phyloP scores from a whole-genome alignment of 192 early-diverging fungal genomes.

The Tieghemiomyces parasiticus region DNA sequence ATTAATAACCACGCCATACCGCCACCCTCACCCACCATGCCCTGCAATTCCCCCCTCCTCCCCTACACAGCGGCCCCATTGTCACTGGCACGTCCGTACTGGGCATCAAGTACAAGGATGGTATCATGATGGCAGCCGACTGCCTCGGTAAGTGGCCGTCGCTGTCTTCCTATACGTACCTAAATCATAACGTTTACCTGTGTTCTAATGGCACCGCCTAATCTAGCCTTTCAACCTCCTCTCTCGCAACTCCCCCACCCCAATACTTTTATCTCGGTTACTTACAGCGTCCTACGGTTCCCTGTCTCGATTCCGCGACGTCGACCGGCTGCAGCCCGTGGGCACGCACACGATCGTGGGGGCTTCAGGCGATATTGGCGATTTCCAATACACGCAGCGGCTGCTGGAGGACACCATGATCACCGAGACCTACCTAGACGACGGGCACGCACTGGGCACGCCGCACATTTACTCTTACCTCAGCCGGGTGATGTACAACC shows the following conservation, averaged over 20 bases:
- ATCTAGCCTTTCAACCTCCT: no score
- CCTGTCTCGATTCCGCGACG: slow-evolving; percentile 79
- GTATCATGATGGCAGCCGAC: slow-evolving; percentile 93
- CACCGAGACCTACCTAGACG: slow-evolving; percentile 75
- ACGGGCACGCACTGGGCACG: slow-evolving; percentile 75
- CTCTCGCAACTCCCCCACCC: no score
- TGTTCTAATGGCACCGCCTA: no score
- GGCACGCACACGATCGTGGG: slow-evolving; percentile 81
- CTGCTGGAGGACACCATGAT: slow-evolving; percentile 66
- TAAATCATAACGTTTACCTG: no score
- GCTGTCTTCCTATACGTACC: no score
- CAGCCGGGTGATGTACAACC: slow-evolving; percentile 78
- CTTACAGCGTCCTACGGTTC: slow-evolving; percentile 92
- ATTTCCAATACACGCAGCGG: slow-evolving; percentile 85
- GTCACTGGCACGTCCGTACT: slow-evolving; percentile 91
- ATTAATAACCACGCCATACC: neutral
- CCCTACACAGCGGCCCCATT: slow-evolving; percentile 32
- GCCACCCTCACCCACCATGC: neutral
- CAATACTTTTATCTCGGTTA: no score
- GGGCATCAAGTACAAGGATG: slow-evolving; percentile 91
- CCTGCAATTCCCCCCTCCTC: neutral
- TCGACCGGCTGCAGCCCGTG: slow-evolving; percentile 63
- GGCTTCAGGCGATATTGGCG: slow-evolving; percentile 83
- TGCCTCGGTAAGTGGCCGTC: slow-evolving; percentile 42
- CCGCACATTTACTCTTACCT: slow-evolving; percentile 84